Base-by-base conservation (phyloP, 129 eudicot genomes). In the Silybum marianum region DNA sequence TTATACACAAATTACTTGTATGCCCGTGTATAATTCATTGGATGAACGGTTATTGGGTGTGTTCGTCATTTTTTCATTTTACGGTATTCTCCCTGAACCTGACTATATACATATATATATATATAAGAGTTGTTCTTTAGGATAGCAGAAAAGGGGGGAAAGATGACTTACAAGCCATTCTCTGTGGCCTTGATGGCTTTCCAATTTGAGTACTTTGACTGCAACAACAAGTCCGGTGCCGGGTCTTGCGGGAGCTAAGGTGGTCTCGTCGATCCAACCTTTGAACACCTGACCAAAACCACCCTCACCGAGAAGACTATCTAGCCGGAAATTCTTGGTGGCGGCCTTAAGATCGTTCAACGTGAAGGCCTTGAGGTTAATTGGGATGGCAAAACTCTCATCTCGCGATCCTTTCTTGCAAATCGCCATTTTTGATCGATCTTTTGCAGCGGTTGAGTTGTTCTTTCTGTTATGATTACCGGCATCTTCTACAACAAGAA, bases 131-230 rank as follows among this genome's bases (percentile, higher is more conserved):
- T 4, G 0, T 11, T 40, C 48, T 40, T 9, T 54, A 54, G 63
- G 7, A 54, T 54, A 16, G 19, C 22, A 54, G 6, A n/a, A n/a
- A n/a, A 9, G 23, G 7, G 22, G 22, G 36, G 10, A 23, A 1
- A 19, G 32, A 13, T 36, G 24, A 84, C 92, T 63, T 85, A 88
- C 95, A 80, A 91, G 95, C 95, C 95, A 91, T 85, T 91, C 95
- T 80, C 85, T 81, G 74, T 91, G 95, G 28, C 95, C 95, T 83
- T 91, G 95, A 78, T 76, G 84, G 75, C 95, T 85, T 75, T 83
- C 91, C 1, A 86, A 66, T 76, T 88, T 91, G 39, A 91, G 83
- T 13, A 85, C 88, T 80, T 91, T 91, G 60, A 91, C 88, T 16
- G 95, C 95, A 21, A 91, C 88, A 12, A 84, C 90, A 51, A 80